Percentiles rank a stretch among this genome's conserved stretches.
These are phyloP conservation scores for Trichoderma koningii DNA, from an alignment of 2,329 filamentous ascomycete genomes.

Conservation along the genomic window DNA sequence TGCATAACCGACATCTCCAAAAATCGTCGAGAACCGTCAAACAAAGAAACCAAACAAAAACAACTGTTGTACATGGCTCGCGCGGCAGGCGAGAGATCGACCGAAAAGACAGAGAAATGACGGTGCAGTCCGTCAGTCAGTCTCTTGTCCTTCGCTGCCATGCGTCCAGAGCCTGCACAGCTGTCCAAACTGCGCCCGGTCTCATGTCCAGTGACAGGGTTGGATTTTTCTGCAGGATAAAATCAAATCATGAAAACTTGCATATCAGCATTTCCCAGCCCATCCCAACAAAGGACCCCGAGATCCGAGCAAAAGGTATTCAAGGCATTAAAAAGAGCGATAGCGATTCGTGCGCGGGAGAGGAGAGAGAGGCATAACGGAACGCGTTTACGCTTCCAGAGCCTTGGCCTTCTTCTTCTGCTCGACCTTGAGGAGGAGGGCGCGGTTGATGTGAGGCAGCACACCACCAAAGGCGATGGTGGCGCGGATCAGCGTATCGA, in stretches of 20 bases:
- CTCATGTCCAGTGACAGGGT: slow-evolving; percentile 11
- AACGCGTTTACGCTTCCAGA: slow-evolving; percentile 44
- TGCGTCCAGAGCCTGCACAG: slow-evolving; percentile 25
- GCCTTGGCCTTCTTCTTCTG: slow-evolving; percentile 87
- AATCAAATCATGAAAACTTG: slow-evolving; percentile 3
- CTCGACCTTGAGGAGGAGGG: slow-evolving; percentile 91
- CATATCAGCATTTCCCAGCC: slow-evolving; percentile 21
- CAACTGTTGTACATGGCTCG: slow-evolving; percentile 27
- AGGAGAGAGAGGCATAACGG: background rate
- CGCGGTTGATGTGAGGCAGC: slow-evolving; percentile 97
- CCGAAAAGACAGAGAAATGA: background rate
- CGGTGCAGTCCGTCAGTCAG: background rate
- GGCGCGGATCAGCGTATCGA: slow-evolving; percentile 94
- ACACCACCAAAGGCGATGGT: slow-evolving; percentile 99
- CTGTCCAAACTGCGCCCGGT: slow-evolving; percentile 25
- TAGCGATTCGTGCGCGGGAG: slow-evolving; percentile 16
- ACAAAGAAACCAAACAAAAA: slow-evolving; percentile 22
- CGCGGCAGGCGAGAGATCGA: slow-evolving; percentile 8
- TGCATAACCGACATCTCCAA: slow-evolving; percentile 23
- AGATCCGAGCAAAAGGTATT: slow-evolving; percentile 25
- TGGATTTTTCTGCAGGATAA: slow-evolving; percentile 23
- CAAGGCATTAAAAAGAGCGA: slow-evolving; percentile 23
- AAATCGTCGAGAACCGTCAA: slow-evolving; percentile 14
- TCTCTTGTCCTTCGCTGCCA: background rate
- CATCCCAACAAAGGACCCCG: slow-evolving; percentile 23